Conservation (phyloP, 2,329 filamentous ascomycete genomes). For the Xylaria sp. region DNA sequence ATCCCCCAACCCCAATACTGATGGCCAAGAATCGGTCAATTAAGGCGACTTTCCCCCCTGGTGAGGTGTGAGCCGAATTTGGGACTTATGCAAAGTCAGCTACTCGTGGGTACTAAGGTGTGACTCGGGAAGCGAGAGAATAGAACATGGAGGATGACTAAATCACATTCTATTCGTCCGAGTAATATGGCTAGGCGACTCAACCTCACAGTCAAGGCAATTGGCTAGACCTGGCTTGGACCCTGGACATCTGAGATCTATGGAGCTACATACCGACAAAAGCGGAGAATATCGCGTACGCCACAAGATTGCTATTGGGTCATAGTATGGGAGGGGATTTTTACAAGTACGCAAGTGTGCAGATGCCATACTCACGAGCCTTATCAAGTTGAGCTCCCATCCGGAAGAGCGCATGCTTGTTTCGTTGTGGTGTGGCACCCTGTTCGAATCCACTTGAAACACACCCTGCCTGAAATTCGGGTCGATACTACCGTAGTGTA, state of each 20-base stretch:
- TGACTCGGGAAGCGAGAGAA: background rate
- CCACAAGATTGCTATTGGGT: background rate
- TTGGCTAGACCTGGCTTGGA: background rate
- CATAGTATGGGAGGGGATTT: background rate
- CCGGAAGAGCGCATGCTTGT: background rate
- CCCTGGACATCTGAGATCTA: background rate
- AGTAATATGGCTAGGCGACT: background rate
- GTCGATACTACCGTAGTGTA: background rate
- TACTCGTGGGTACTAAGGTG: background rate
- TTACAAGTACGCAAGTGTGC: background rate
- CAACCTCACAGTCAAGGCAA: background rate
- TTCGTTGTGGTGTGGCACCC: background rate
- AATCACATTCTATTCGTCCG: background rate
- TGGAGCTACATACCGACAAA: background rate
- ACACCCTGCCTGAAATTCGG: background rate
- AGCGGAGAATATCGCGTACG: background rate
- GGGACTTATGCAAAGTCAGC: conserved; percentile 3
- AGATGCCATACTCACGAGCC: background rate
- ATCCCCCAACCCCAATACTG: background rate
- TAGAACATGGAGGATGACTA: background rate
- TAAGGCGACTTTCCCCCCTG: background rate
- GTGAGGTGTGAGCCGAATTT: background rate
- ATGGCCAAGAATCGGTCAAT: background rate
- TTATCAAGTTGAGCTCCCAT: background rate
- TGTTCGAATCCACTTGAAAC: background rate